Base-by-base conservation (phyloP, 768 basidiomycete species). In the Rhizopogon vinicolor region DNA sequence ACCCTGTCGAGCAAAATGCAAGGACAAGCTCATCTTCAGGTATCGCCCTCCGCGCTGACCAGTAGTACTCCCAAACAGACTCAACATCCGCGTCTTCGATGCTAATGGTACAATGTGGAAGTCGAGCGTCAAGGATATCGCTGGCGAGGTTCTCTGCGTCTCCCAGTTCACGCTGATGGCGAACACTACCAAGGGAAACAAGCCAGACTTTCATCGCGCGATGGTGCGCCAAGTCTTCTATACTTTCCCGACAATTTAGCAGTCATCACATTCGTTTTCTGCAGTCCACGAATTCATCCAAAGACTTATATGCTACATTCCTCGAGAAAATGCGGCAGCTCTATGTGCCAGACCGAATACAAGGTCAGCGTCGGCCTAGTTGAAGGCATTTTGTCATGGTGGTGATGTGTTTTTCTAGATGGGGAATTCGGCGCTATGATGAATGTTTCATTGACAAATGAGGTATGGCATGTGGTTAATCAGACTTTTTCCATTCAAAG, bases 391-490 rank as follows among this genome's bases (percentile, higher is more conserved):
- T 14, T 22, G 22, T 8, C n/a, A 50, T 49, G 40, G 35, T 19
- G 55, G 19, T 0, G 2, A 44, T 6, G 9, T 12, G 25, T 10
- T 29, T 25, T 39, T 52, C 52, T 58, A 95, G 94, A 98, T 68
- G 94, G 94, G n/a, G 78, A 76, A 61, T 97, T 98, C 66, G 93
- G 93, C 33, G 94, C 93, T 5, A 96, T 96, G 94, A 98, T 98
- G 94, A 81, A 85, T 55, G 91, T 98, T 51, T 82, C 76, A 58
- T 71, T 96, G 54, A 87, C 81, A 19, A 98, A 98, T 67, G 94
- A 98, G 75, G 93, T 91, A 68, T 41, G 76, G 62, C 41, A 37
- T 46, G 16, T 44, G 41, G 22, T 46, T 54, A 48, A 31, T 52
- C 35, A 37, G 52, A 28, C 44, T 49, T 31, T 41, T 33, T 44